Base-by-base conservation (phyloP, 2,329 filamentous ascomycete species). In the Clonostachys byssicola region DNA sequence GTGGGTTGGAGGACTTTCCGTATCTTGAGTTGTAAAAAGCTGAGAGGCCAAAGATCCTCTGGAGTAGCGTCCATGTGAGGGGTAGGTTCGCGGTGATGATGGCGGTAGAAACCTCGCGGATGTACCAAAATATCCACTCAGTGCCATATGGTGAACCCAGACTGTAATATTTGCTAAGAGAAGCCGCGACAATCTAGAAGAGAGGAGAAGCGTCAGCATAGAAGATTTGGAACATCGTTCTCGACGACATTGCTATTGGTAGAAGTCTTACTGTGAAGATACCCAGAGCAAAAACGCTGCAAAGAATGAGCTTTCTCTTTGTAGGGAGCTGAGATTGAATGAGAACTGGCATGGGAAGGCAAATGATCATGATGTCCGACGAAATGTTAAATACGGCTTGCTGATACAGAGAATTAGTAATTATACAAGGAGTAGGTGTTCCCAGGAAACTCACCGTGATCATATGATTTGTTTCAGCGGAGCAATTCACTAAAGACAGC, bases 311-410 rank as follows among this genome's bases (percentile, higher is more conserved):
- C 60, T 83, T 84, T 55, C 78, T 73, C 56, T 71, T 76, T 2
- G 66, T 39, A 6, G 70, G 63, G 3, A 84, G 64, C 42, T 73
- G 70, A 1, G 80, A 71, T 23, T 69, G 69, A 12, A 76, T 52
- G 23, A 84, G 66, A 23, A 76, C 53, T 3, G 80, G 79, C 51
- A 84, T 68, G 2, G 80, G 78, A 17, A 85, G 74, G 5, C 70
- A 56, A 30, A 85, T 74, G 57, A 85, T 83, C 64, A 79, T 70
- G 3, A 82, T 36, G 52, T 85, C 81, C 23, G 78, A 81, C 3
- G 75, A 73, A 43, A 84, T 75, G 53, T 85, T 85, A 56, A 85
- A 74, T 5, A 72, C 67, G 2, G 77, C 42, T 43, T 44, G 14
- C 12, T 30, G 23, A 30, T 6, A 30, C 8, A 30, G 23, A 30